Evolutionary conservation across 305 asterid genomes (phyloP).

Genomic region (Plantago rigida): DNA sequence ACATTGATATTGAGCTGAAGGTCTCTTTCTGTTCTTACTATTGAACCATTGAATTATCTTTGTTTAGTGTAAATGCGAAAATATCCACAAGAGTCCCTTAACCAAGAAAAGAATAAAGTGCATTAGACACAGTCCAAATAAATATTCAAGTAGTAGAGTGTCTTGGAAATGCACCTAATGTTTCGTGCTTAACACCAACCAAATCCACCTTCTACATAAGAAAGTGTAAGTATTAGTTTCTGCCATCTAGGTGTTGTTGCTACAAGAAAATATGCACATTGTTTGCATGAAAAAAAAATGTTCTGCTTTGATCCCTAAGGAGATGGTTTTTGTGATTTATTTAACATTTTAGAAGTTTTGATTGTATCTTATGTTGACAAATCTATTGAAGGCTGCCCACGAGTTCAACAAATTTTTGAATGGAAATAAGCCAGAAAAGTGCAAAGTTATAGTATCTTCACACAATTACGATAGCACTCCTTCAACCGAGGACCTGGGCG

Average conservation of each 20-base stretch:
- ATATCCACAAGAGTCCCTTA: not conserved
- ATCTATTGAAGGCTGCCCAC: constrained; percentile 50
- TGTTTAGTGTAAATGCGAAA: not conserved
- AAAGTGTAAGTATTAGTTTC: too few relatives aligned
- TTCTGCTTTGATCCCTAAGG: constrained; percentile 5
- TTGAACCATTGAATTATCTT: not conserved
- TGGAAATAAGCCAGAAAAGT: constrained; percentile 56
- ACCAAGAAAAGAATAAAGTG: not conserved
- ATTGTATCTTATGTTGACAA: constrained; percentile 13
- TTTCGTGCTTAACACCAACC: not conserved
- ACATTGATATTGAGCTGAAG: constrained; percentile 91
- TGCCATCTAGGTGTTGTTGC: too few relatives aligned
- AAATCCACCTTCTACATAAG: not conserved
- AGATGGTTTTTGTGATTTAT: constrained; percentile 11
- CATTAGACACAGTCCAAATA: too few relatives aligned
- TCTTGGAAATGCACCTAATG: not conserved
- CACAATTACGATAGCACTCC: constrained; percentile 83
- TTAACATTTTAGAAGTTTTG: constrained; percentile 6
- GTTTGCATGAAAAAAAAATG: constrained; percentile 10
- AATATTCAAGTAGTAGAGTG: not conserved
- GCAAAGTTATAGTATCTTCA: constrained; percentile 82
- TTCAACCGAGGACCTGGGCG: constrained; percentile 66
- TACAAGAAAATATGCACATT: constrained; percentile 10
- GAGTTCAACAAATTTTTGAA: constrained; percentile 51
- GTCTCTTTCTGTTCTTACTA: constrained; percentile 31